These are phyloP conservation scores for Straminergon stramineum DNA, from an alignment of 225 moss, liverwort and hornwort genomes.

Conservation along the genomic window DNA sequence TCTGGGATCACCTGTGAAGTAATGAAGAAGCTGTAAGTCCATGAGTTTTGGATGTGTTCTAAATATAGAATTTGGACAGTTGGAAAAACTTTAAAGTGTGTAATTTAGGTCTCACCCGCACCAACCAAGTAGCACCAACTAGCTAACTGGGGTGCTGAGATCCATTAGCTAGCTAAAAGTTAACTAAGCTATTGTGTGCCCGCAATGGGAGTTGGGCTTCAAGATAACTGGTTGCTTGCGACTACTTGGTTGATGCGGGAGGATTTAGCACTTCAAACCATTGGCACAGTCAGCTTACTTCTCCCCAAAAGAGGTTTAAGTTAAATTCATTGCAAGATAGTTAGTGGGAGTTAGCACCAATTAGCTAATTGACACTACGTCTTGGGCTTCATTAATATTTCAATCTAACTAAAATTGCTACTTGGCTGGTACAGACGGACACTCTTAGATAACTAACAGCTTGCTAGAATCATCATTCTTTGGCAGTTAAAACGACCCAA, in stretches of 20 bases:
- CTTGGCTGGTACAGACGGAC: background rate
- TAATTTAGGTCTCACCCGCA: background rate
- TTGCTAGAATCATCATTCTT: background rate
- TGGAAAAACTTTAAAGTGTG: background rate
- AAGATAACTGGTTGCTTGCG: background rate
- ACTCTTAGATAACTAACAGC: background rate
- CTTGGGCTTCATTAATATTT: background rate
- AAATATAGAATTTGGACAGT: background rate
- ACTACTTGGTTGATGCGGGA: background rate
- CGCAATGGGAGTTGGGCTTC: background rate
- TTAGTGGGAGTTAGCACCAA: background rate
- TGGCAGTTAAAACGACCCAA: background rate
- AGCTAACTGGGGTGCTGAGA: background rate
- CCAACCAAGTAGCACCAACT: background rate
- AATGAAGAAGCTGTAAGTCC: background rate
- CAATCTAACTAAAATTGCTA: background rate
- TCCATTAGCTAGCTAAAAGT: background rate
- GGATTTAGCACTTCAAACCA: background rate
- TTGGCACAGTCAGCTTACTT: background rate
- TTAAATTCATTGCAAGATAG: background rate
- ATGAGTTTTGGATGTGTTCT: background rate
- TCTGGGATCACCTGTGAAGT: constrained; percentile 83
- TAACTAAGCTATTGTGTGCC: background rate
- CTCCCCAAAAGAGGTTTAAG: background rate
- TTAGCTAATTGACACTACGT: background rate